Conservation (phyloP, 768 basidiomycete species). For the Phallus indusiatus region DNA sequence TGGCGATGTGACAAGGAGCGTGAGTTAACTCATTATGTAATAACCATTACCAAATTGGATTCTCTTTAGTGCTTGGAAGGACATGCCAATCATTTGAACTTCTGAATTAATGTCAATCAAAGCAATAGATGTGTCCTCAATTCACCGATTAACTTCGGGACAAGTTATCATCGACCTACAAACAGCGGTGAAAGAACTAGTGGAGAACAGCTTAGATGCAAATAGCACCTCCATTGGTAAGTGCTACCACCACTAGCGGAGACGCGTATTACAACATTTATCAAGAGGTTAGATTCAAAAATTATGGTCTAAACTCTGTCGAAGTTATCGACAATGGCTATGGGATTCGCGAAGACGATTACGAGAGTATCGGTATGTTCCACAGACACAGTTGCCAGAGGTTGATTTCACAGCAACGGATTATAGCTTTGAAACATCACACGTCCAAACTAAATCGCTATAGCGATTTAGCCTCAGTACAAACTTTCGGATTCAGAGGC, state of each 20-base stretch:
- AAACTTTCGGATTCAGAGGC: slow-evolving; percentile 90
- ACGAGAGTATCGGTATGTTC: slow-evolving; percentile 63
- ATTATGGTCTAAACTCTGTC: slow-evolving; percentile 71
- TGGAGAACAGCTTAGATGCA: slow-evolving; percentile 95
- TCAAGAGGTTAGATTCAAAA: slow-evolving; percentile 81
- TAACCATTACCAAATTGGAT: too few relatives aligned
- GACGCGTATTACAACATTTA: slow-evolving; percentile 2
- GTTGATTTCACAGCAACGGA: background rate
- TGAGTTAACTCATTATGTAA: too few relatives aligned
- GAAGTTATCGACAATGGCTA: slow-evolving; percentile 91
- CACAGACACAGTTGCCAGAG: background rate
- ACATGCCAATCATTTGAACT: too few relatives aligned
- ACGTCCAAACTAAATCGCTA: slow-evolving; percentile 85
- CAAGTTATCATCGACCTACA: slow-evolving; percentile 94
- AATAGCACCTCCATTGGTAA: slow-evolving; percentile 78
- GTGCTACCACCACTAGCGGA: slow-evolving; percentile 14
- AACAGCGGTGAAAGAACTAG: slow-evolving; percentile 89
- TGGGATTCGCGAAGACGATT: slow-evolving; percentile 73
- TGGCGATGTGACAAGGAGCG: too few relatives aligned
- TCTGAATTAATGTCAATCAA: slow-evolving; percentile 24
- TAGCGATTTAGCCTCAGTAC: slow-evolving; percentile 59
- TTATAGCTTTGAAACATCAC: slow-evolving; percentile 76
- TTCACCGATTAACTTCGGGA: slow-evolving; percentile 87
- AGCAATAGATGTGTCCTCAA: slow-evolving; percentile 65
- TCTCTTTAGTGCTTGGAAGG: too few relatives aligned